Base-by-base conservation (phyloP, 768 basidiomycete species). In the Podaxis sp. region DNA sequence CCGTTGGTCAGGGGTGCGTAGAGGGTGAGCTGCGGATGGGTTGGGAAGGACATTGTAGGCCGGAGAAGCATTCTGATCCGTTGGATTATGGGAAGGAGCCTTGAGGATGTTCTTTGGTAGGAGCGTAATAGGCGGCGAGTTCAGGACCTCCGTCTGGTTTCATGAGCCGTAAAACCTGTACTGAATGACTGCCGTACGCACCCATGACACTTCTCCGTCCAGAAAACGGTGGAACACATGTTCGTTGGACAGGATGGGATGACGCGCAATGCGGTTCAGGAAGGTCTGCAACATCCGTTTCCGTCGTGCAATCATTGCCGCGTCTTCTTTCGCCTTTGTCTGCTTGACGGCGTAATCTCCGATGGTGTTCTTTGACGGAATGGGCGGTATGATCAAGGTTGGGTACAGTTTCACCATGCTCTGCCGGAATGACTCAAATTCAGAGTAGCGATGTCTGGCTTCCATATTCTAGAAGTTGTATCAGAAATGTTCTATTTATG, bases 291-390 rank as follows among this genome's bases (percentile, higher is more conserved):
- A 80, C 88, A 98, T 93, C 53, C 97, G 88, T 74, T 94, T 96
- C 64, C 97, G 83, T 66, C 93, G 82, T 2, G 93, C 86, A 72
- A 99, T 98, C 79, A 98, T 85, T 1, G 90, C 84, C 2, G 88
- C 87, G 72, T 99, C 97, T 71, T 99, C 97, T 71, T 96, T 98
- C 24, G 96, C 97, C 74, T 96, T 97, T 13, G 85, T 89, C 70
- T 95, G 95, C 75, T 98, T 98, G 64, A 95, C 90, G 1, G 97
- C 97, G 79, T 99, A 99, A 69, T 98, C 97, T 7, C 93, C 87
- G 41, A 99, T 81, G 1, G 91, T 90, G 76, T 98, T 94, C 76
- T 99, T 98, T 1, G 93, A 95, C 2, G 97, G 97, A 57, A 99
- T 97, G 47, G 97, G 97, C 2, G 97, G 96, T 64, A 99, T 90